phyloP scores from a whole-genome alignment of 1,139 yeast species.

The Sugiyamaella paludigena region DNA sequence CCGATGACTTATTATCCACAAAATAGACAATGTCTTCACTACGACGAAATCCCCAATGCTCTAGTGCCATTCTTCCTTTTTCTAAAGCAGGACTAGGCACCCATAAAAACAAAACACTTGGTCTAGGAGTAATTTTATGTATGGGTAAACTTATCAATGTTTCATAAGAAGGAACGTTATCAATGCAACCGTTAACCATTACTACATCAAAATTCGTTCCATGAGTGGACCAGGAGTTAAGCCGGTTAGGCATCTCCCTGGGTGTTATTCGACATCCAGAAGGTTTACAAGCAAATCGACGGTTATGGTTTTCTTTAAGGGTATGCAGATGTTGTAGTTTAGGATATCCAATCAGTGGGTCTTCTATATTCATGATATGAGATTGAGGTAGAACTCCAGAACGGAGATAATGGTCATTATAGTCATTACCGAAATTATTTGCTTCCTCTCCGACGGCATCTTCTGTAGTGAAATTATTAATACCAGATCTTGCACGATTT shows the following conservation, averaged over 20 bases:
- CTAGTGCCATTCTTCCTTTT: slow-evolving; percentile 52
- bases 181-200: slow-evolving; percentile 84
- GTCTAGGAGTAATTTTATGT: slow-evolving; percentile 70
- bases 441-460: too few relatives aligned
- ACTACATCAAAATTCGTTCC: slow-evolving; percentile 78
- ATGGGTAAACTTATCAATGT: slow-evolving; percentile 64
- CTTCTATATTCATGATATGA: slow-evolving; percentile 60
- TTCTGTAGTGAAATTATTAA: too few relatives aligned
- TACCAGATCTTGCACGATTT: too few relatives aligned
- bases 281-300: slow-evolving; percentile 55
- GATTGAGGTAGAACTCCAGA: slow-evolving; percentile 59
- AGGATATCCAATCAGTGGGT: slow-evolving; percentile 81
- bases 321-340: slow-evolving; percentile 65
- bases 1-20: slow-evolving; percentile 44
- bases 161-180: slow-evolving; percentile 53
- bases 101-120: slow-evolving; percentile 87
- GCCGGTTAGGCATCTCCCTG: slow-evolving; percentile 48
- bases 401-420: slow-evolving; percentile 65
- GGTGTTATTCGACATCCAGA: slow-evolving; percentile 60
- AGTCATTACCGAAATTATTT: slow-evolving; percentile 55
- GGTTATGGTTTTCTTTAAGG: slow-evolving; percentile 54
- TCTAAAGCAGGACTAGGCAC: slow-evolving; percentile 63
- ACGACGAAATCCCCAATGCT: slow-evolving; percentile 73
- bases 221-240: slow-evolving; percentile 59
- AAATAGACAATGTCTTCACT: slow-evolving; percentile 74